These are phyloP conservation scores for Botryosphaeria agaves DNA, from an alignment of 2,329 filamentous ascomycete species.

Conservation along the genomic window DNA sequence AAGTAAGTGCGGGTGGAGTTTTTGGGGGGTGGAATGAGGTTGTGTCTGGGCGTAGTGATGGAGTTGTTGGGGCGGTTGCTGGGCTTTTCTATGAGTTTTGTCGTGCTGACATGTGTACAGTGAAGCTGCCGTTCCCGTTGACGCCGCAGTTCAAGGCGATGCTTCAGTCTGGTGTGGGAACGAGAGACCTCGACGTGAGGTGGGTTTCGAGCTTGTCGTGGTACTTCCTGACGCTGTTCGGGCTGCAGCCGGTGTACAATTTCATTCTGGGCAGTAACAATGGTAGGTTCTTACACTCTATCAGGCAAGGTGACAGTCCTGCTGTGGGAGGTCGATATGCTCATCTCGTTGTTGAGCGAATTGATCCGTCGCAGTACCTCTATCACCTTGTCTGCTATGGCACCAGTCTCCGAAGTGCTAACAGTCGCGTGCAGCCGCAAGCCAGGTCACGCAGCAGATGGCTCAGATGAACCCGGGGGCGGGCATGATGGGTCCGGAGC, in stretches of 20 bases:
- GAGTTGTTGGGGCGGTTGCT: too few relatives aligned
- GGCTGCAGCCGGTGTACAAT: slow-evolving; percentile 90
- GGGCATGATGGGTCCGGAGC: slow-evolving; percentile 77
- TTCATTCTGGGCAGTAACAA: slow-evolving; percentile 95
- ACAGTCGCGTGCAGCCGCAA: slow-evolving; percentile 48
- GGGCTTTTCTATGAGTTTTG: too few relatives aligned
- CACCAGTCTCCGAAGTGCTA: too few relatives aligned
- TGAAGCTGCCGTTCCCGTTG: slow-evolving; percentile 93
- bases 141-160: slow-evolving; percentile 99
- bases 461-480: slow-evolving; percentile 54
- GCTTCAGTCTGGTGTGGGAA: slow-evolving; percentile 93
- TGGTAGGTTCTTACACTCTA: slow-evolving; percentile 37
- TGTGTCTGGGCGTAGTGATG: too few relatives aligned
- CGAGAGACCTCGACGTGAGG: slow-evolving; percentile 85
- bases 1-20: slow-evolving; percentile 41
- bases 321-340: too few relatives aligned
- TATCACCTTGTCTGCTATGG: too few relatives aligned
- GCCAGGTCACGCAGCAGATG: slow-evolving; percentile 78
- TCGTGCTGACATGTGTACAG: too few relatives aligned
- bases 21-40: too few relatives aligned
- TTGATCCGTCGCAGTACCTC: too few relatives aligned
- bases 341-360: slow-evolving; percentile 7
- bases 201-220: slow-evolving; percentile 98
- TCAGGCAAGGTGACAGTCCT: too few relatives aligned
- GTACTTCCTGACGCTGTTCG: slow-evolving; percentile 97